A percentile compares a stretch with the other conserved stretches of the same genome.
These are phyloP conservation scores for Ophiostoma australiae DNA, from an alignment of 2,329 filamentous ascomycete genomes.

Conservation along the genomic window DNA sequence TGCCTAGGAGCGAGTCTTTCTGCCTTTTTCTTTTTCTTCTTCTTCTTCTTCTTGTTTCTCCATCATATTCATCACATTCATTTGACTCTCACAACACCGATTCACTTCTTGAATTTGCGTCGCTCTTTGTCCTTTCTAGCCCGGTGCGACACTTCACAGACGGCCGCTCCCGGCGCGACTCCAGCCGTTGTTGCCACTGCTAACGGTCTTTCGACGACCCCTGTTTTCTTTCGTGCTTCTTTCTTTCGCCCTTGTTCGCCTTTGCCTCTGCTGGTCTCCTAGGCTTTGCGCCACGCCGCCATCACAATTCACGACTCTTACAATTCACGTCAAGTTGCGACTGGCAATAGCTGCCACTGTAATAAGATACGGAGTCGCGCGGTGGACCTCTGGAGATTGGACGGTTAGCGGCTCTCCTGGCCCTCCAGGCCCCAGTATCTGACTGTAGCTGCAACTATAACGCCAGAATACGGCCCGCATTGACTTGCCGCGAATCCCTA, in stretches of 20 bases:
- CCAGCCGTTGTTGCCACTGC: neutral
- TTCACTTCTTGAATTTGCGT: neutral
- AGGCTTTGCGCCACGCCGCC: neutral
- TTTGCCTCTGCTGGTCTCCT: neutral
- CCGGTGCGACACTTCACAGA: neutral
- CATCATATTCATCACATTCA: neutral
- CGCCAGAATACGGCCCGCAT: neutral
- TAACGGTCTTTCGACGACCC: slow-evolving; percentile 2
- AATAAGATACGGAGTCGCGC: slow-evolving; percentile 8
- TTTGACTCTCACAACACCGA: neutral
- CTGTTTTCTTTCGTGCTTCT: neutral
- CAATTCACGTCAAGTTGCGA: neutral
- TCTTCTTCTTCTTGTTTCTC: neutral
- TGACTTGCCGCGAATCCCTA: slow-evolving; percentile 2
- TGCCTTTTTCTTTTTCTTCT: neutral
- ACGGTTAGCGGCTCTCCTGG: slow-evolving; percentile 10
- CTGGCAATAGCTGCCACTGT: neutral
- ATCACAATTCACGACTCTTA: neutral
- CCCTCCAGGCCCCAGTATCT: neutral
- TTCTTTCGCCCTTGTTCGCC: no score
- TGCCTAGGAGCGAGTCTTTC: neutral
- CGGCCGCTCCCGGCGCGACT: slow-evolving; percentile 17
- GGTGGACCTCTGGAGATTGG: slow-evolving; percentile 12
- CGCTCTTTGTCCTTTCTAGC: slow-evolving; percentile 5
- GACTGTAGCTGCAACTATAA: neutral